Evolutionary conservation across 148 eudicot species (phyloP), one percentile per base, ranked within the genome.

Genomic region (Vaccinium corymbosum): DNA sequence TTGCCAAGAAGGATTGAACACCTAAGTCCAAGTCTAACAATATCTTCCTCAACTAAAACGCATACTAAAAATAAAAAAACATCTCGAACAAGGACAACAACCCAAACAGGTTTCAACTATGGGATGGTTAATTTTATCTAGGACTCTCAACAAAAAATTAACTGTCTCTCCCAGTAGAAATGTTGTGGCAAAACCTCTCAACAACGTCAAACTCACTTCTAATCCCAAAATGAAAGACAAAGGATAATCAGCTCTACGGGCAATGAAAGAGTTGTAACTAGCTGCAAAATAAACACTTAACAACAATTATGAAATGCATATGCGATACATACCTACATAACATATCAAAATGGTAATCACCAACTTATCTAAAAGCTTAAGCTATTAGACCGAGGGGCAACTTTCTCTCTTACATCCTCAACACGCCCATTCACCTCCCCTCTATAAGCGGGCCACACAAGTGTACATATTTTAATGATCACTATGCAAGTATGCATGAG

Each of bases 1-100:
- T 68, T 68, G 73, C 73, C 73, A 12, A 66, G 72, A 12, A 68
- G 35, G 16, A 68, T 68, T 68, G 73, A 68, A 68, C 38, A 68
- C 73, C 71, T 3, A 68, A 68, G 73, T 32, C 13, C 73, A 68
- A 68, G 13, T 68, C 32, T 25, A 25, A 66, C 32, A 11, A 14
- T 62, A 62, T 64, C 73, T 68, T 25, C 27, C 73, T 68, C 38
- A 27, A 4, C 73, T 68, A 27, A 52, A 68, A 68, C 16, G 27
- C 16, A 27, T 68, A 25, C 38, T 25, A 68, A 12, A 68, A 68
- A 25, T 68, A 35, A 68, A 68, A 68, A 13, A 0, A 68, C 16
- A 25, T 27, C 38, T 68, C 17, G 5, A 68, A 22, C 71, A 25
- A 64, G 71, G 71, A 64, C 25, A 1, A 25, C 22, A 25, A 64